phyloP scores from a whole-genome alignment of 2,329 filamentous ascomycete species.

The Calonectria hawksworthii region DNA sequence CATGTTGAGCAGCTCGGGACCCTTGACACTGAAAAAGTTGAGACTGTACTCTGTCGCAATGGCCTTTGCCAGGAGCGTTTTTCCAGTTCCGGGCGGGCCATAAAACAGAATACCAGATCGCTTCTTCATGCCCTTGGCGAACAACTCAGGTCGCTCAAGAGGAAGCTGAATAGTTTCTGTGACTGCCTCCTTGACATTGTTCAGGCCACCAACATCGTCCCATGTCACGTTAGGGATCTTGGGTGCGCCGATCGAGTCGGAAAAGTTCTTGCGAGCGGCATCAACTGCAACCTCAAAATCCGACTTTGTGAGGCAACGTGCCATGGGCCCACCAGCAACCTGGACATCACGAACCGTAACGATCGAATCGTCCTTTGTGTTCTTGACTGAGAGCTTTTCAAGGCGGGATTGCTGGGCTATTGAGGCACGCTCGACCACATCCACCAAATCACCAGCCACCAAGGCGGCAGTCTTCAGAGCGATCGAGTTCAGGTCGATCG shows the following conservation, averaged over 20 bases:
- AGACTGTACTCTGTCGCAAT: conserved; percentile 94
- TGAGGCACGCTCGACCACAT: conserved; percentile 91
- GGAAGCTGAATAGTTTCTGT: conserved; percentile 97
- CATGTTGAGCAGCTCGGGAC: conserved; percentile 93
- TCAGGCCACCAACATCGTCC: conserved; percentile 94
- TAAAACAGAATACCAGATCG: conserved; percentile 94
- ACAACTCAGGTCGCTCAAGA: conserved; percentile 90
- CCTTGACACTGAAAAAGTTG: conserved; percentile 96
- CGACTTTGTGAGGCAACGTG: conserved; percentile 81
- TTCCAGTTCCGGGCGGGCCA: conserved; percentile 90
- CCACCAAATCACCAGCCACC: conserved; percentile 93
- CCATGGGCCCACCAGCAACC: conserved; percentile 85
- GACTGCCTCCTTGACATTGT: conserved; percentile 96
- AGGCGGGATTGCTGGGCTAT: conserved; percentile 83
- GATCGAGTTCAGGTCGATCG: conserved; percentile 86
- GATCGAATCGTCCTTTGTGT: conserved; percentile 51
- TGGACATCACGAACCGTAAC: conserved; percentile 87
- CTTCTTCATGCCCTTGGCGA: conserved; percentile 98
- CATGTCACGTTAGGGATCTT: conserved; percentile 98
- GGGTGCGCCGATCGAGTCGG: conserved; percentile 95
- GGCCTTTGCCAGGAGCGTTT: conserved; percentile 92
- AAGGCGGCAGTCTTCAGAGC: conserved; percentile 96
- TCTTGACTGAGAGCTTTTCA: conserved; percentile 74
- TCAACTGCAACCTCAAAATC: conserved; percentile 97
- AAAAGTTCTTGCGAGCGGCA: conserved; percentile 96